Percentiles rank a stretch among this genome's conserved stretches.
These are phyloP conservation scores for Colletotrichum shisoi DNA, from an alignment of 2,329 filamentous ascomycete genomes.

Conservation along the genomic window DNA sequence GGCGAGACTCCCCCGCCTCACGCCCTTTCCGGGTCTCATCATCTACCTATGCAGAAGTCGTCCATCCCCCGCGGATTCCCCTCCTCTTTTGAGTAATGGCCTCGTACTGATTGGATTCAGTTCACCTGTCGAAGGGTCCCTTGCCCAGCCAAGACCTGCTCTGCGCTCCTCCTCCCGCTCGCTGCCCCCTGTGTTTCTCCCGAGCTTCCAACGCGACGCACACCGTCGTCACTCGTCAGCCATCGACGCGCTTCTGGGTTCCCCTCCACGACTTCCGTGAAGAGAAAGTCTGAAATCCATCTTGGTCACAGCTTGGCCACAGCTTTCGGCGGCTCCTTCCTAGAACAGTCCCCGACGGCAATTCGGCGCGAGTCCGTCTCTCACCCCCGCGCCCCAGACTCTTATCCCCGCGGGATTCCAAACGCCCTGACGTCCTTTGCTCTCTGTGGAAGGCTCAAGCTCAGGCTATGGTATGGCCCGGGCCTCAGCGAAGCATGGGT, in stretches of 20 bases:
- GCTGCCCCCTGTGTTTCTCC: background rate
- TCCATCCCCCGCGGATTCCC: constrained; percentile 30
- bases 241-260: background rate
- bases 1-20: background rate
- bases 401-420: constrained; percentile 9
- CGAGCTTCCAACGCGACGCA: constrained; percentile 8
- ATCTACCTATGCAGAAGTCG: constrained; percentile 1
- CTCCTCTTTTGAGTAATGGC: constrained; percentile 32
- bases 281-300: constrained; percentile 23
- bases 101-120: constrained; percentile 29
- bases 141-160: constrained; percentile 16
- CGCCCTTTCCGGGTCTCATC: background rate
- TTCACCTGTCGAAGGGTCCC: constrained; percentile 20
- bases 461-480: background rate
- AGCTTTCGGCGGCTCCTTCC: constrained; percentile 21
- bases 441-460: constrained; percentile 18
- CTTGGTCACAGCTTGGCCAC: constrained; percentile 21
- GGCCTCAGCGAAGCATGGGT: background rate
- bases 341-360: constrained; percentile 9
- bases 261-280: constrained; percentile 1
- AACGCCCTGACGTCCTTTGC: background rate
- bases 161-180: background rate
- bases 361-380: constrained; percentile 3
- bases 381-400: constrained; percentile 2
- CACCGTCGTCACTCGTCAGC: background rate